phyloP scores from a whole-genome alignment of 331 rosid genomes.

The Cydonia oblonga region DNA sequence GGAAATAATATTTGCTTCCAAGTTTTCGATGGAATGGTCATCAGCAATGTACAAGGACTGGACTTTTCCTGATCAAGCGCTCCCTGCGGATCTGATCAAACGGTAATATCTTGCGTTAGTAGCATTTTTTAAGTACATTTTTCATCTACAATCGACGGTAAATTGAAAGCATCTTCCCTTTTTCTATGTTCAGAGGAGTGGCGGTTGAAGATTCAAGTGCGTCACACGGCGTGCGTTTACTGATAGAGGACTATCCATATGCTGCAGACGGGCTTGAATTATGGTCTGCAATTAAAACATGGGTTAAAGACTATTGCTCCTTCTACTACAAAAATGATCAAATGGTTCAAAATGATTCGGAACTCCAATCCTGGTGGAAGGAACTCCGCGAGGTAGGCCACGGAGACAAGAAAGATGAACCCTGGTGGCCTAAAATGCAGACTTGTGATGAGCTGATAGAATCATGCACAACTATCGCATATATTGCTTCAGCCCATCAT shows the following conservation, averaged over 20 bases:
- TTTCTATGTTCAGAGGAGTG: background rate
- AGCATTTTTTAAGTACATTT: too few species aligned
- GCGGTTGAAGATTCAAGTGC: background rate
- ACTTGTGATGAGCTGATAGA: background rate
- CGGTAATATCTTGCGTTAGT: background rate
- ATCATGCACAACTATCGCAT: slow-evolving; percentile 5
- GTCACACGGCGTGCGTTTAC: background rate
- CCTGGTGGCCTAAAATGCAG: slow-evolving; percentile 11
- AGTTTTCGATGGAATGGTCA: slow-evolving; percentile 16
- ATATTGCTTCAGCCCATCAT: slow-evolving; percentile 10
- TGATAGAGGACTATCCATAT: background rate
- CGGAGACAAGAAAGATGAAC: slow-evolving; percentile 10
- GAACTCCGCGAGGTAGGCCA: slow-evolving; percentile 7
- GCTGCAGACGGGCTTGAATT: background rate
- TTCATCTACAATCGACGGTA: too few species aligned
- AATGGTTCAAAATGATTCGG: background rate
- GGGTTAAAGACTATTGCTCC: slow-evolving; percentile 6
- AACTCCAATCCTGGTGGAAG: background rate
- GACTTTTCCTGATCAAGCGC: background rate
- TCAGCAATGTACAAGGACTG: background rate
- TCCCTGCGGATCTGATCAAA: background rate
- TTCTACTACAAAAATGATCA: slow-evolving; percentile 7
- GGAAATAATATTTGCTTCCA: slow-evolving; percentile 6
- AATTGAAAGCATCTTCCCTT: background rate
- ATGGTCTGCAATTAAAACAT: slow-evolving; percentile 8